phyloP scores from a whole-genome alignment of 345 rosid genomes.

The Dovyalis caffra region DNA sequence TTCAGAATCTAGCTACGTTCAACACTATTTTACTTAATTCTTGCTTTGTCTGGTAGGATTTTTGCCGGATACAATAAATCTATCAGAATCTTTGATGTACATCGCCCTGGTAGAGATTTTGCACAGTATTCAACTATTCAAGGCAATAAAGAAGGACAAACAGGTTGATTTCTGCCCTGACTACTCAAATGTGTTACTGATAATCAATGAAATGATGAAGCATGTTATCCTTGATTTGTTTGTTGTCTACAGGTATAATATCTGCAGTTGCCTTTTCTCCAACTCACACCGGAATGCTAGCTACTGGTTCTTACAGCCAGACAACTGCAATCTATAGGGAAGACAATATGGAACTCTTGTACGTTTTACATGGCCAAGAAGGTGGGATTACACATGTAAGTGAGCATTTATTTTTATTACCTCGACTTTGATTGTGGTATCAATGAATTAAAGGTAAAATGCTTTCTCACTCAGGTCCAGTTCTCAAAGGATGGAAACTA shows the following conservation, averaged over 20 bases:
- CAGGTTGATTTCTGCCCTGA: constrained; percentile 45
- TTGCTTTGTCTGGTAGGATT: constrained; percentile 51
- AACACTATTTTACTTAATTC: constrained; percentile 8
- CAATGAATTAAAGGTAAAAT: constrained; percentile 8
- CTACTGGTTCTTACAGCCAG: constrained; percentile 86
- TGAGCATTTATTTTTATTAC: constrained; percentile 13
- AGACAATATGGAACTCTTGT: constrained; percentile 93
- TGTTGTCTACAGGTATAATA: constrained; percentile 60
- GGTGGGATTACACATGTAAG: constrained; percentile 96
- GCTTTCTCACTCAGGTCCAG: constrained; percentile 54
- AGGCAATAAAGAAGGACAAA: constrained; percentile 89
- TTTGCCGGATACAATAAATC: constrained; percentile 91
- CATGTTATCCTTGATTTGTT: constrained; percentile 10
- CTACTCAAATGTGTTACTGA: neutral
- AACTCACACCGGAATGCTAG: constrained; percentile 75
- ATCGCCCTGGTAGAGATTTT: constrained; percentile 96
- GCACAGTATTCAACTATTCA: constrained; percentile 65
- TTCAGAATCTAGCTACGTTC: neutral
- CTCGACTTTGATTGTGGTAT: constrained; percentile 10
- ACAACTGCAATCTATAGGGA: constrained; percentile 86
- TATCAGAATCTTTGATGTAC: constrained; percentile 81
- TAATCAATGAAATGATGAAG: constrained; percentile 5
- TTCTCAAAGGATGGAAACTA: constrained; percentile 96
- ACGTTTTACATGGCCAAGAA: constrained; percentile 92
- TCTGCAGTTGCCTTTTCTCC: constrained; percentile 86